phyloP scores from a whole-genome alignment of 148 eudicot species.

The Cornus florida region DNA sequence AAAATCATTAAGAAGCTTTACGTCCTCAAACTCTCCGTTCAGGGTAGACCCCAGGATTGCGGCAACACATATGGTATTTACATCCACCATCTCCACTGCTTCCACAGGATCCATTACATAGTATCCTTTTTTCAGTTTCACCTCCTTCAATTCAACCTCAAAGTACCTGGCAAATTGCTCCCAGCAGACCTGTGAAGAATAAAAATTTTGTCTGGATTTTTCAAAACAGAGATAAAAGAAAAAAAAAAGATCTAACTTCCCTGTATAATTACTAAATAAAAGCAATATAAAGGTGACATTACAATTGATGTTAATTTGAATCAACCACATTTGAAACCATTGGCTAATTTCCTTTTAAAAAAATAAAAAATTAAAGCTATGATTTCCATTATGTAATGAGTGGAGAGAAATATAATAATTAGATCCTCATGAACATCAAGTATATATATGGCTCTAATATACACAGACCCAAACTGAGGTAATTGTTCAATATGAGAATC shows the following conservation, averaged over 20 bases:
- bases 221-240: too few species aligned
- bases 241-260: too few species aligned
- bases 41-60: conserved; percentile 16
- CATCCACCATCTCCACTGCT: conserved; percentile 17
- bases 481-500: too few species aligned
- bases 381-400: too few species aligned
- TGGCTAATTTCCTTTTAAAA: neutral
- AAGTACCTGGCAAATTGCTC: conserved; percentile 16
- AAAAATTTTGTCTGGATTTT: too few species aligned
- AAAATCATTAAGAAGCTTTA: conserved; percentile 11
- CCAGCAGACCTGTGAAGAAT: conserved; percentile 16
- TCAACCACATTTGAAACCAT: neutral
- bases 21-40: conserved; percentile 18
- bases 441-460: too few species aligned
- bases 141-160: conserved; percentile 17
- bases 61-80: conserved; percentile 18
- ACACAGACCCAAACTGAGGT: too few species aligned
- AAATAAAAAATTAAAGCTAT: too few species aligned
- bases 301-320: too few species aligned
- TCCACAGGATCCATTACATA: conserved; percentile 12
- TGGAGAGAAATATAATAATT: too few species aligned
- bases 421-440: too few species aligned
- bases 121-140: conserved; percentile 13
- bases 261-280: too few species aligned
- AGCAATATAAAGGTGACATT: neutral